phyloP scores from a whole-genome alignment of 2,329 filamentous ascomycete species.

The Colletotrichum sp. region DNA sequence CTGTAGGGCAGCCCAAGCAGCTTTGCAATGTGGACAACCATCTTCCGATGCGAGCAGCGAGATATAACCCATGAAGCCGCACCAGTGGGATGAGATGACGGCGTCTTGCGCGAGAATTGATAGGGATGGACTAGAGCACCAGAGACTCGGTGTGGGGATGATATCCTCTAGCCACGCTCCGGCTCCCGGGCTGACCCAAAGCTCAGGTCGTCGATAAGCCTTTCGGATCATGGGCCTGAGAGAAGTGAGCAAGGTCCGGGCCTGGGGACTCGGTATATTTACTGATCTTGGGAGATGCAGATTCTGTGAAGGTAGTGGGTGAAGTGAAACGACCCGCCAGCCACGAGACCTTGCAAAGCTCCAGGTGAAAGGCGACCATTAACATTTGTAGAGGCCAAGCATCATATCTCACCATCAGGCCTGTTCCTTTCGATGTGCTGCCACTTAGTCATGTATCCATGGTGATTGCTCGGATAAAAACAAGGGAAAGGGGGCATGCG shows the following conservation, averaged over 20 bases:
- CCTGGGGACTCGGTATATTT: not conserved
- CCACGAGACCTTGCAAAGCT: not conserved
- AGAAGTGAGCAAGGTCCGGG: not conserved
- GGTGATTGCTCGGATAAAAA: not conserved
- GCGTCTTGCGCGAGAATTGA: not conserved
- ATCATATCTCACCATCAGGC: rapidly evolving
- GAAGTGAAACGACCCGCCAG: not conserved
- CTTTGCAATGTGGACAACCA: not conserved
- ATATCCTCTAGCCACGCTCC: not conserved
- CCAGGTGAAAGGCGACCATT: not conserved
- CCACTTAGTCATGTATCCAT: not conserved
- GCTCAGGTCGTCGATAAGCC: not conserved
- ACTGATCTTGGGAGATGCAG: not conserved
- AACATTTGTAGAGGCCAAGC: not conserved
- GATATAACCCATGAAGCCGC: not conserved
- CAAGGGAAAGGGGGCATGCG: not conserved
- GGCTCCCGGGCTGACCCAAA: not conserved
- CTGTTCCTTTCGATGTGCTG: not conserved
- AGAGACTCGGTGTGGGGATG: not conserved
- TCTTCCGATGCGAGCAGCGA: not conserved
- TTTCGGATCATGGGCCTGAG: not conserved
- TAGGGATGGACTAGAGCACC: not conserved
- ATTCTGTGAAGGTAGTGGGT: not conserved
- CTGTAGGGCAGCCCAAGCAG: not conserved
- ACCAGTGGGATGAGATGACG: not conserved